phyloP scores from a whole-genome alignment of 441 rosid species.

The Pelargonium australe region DNA sequence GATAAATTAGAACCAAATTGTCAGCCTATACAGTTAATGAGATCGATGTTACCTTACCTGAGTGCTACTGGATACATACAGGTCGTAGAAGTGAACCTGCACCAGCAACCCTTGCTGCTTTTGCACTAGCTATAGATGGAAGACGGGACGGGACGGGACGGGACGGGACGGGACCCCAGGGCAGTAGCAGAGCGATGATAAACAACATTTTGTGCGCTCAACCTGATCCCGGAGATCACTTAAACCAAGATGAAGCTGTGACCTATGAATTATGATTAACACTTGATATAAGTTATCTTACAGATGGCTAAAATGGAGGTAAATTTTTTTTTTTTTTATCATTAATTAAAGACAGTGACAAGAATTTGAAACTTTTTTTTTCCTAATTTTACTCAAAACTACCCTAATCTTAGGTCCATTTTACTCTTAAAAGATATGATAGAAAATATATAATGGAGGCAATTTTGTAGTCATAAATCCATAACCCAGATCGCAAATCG shows the following conservation, averaged over 20 bases:
- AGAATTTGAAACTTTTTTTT: too few species aligned
- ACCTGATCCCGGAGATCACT: constrained; percentile 92
- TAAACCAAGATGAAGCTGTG: constrained; percentile 88
- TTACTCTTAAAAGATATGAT: too few species aligned
- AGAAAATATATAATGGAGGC: too few species aligned
- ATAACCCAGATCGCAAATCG: constrained; percentile 86
- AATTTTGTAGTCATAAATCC: constrained; percentile 7
- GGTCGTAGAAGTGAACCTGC: constrained; percentile 88
- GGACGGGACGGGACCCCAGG: constrained; percentile 77
- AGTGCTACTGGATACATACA: constrained; percentile 76
- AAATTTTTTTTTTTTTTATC: too few species aligned
- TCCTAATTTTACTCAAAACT: too few species aligned
- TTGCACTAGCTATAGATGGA: constrained; percentile 89
- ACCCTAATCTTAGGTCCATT: too few species aligned
- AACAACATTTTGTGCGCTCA: constrained; percentile 74
- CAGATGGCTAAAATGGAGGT: background rate
- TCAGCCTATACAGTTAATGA: background rate
- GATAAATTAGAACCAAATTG: too few species aligned
- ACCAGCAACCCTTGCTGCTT: constrained; percentile 90
- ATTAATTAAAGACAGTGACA: too few species aligned
- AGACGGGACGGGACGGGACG: too few species aligned
- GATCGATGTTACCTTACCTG: constrained; percentile 67
- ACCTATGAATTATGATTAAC: constrained; percentile 55
- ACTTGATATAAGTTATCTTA: constrained; percentile 3
- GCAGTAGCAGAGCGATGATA: constrained; percentile 95